These are phyloP conservation scores for Hypomontagnella monticulosa DNA, from an alignment of 495 filamentous ascomycete species.

Conservation along the genomic window DNA sequence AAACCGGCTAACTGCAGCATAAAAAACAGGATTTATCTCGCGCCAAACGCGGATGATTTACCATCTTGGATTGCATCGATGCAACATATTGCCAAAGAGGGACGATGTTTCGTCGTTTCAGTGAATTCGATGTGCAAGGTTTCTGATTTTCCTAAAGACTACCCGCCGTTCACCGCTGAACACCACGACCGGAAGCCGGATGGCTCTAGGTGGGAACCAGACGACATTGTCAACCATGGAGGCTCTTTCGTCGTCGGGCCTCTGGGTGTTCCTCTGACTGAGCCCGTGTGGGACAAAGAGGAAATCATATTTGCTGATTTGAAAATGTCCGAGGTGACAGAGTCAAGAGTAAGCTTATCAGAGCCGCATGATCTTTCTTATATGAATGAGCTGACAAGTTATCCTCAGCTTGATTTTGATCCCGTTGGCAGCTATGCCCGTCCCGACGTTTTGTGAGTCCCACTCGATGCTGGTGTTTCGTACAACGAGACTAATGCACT, in stretches of 20 bases:
- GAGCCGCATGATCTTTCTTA: not conserved
- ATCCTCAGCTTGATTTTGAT: slow-evolving; percentile 53
- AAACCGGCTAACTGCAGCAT: slow-evolving; percentile 8
- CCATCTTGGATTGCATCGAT: slow-evolving; percentile 54
- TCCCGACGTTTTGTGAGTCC: slow-evolving; percentile 56
- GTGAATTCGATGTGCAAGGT: slow-evolving; percentile 53
- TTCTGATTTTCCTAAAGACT: slow-evolving; percentile 55
- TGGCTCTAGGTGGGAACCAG: slow-evolving; percentile 47
- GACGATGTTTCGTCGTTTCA: slow-evolving; percentile 54
- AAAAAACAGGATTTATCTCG: slow-evolving; percentile 50
- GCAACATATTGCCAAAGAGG: slow-evolving; percentile 58
- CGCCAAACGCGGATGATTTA: slow-evolving; percentile 54
- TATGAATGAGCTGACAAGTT: slow-evolving; percentile 3
- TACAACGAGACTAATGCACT: not conserved
- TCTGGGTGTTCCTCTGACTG: slow-evolving; percentile 49
- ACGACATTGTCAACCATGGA: slow-evolving; percentile 52
- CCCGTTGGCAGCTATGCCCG: slow-evolving; percentile 54
- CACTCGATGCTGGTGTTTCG: not conserved
- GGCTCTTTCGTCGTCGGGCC: slow-evolving; percentile 54
- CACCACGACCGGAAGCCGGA: slow-evolving; percentile 51
- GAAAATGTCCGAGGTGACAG: slow-evolving; percentile 46
- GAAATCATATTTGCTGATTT: slow-evolving; percentile 52
- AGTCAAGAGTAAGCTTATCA: slow-evolving; percentile 48
- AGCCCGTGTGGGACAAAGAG: slow-evolving; percentile 55
- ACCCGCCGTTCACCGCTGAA: slow-evolving; percentile 54